Conservation (phyloP, 1,284 basidiomycete genomes). For the Psilocybe mexicana region DNA sequence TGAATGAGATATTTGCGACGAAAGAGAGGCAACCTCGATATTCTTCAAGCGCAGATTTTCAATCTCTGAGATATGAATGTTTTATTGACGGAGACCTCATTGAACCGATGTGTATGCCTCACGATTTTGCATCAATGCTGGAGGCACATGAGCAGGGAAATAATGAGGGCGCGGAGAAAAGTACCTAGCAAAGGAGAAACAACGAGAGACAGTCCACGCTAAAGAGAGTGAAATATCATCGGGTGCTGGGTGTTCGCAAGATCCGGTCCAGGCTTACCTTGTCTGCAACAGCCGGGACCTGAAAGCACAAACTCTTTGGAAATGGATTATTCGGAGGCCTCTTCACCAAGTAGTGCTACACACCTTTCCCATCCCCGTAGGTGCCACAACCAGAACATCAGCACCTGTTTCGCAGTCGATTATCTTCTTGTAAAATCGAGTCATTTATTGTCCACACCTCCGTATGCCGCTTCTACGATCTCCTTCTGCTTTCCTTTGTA, state of each 20-base stretch:
- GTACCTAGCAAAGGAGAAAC: constrained; percentile 79
- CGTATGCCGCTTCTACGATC: constrained; percentile 69
- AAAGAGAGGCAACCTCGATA: constrained; percentile 63
- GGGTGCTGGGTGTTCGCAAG: not conserved
- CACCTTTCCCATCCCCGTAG: constrained; percentile 90
- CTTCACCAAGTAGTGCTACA: not conserved
- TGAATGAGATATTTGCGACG: constrained; percentile 58
- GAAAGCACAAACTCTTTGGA: constrained; percentile 79
- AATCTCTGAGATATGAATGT: constrained; percentile 54
- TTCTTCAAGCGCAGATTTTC: constrained; percentile 54
- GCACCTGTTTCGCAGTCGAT: constrained; percentile 39
- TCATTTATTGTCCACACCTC: constrained; percentile 41
- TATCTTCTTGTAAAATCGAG: not conserved
- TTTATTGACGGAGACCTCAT: not conserved
- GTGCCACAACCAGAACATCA: constrained; percentile 82
- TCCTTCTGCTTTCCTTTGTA: constrained; percentile 80
- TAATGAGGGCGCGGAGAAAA: not conserved
- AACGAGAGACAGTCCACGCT: constrained; percentile 77
- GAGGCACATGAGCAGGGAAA: not conserved
- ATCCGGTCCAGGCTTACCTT: constrained; percentile 40
- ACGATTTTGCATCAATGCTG: constrained; percentile 87
- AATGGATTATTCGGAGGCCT: not conserved
- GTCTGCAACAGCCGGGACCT: constrained; percentile 77
- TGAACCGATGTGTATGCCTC: constrained; percentile 9
- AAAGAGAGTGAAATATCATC: not conserved